These are phyloP conservation scores for Saccharomycopsis sp. DNA, from an alignment of 805 yeast genomes.

Conservation along the genomic window DNA sequence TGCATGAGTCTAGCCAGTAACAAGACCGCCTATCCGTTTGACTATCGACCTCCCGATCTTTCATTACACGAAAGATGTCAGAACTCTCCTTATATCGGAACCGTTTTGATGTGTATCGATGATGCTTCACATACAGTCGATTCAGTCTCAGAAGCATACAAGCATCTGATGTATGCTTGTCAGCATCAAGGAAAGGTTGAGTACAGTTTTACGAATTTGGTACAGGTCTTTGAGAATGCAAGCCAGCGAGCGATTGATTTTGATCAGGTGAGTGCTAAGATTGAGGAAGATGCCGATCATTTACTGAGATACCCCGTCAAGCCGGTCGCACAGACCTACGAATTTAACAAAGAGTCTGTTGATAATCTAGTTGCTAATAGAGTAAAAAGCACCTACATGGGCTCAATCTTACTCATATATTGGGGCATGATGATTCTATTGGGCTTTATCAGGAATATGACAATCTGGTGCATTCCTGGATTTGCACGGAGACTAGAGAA, in stretches of 20 bases:
- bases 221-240: slow-evolving; percentile 27
- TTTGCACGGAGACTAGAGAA: slow-evolving; percentile 24
- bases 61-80: slow-evolving; percentile 32
- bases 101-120: slow-evolving; percentile 32
- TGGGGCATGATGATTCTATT: slow-evolving; percentile 29
- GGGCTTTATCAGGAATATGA: slow-evolving; percentile 26
- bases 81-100: slow-evolving; percentile 31
- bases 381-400: slow-evolving; percentile 27
- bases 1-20: slow-evolving; percentile 32
- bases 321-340: slow-evolving; percentile 24
- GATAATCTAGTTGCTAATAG: slow-evolving; percentile 27
- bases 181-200: slow-evolving; percentile 28
- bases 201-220: slow-evolving; percentile 27
- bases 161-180: slow-evolving; percentile 31
- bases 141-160: slow-evolving; percentile 28
- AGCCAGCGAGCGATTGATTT: slow-evolving; percentile 23
- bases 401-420: slow-evolving; percentile 27
- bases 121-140: slow-evolving; percentile 26
- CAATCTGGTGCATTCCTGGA: slow-evolving; percentile 33
- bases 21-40: slow-evolving; percentile 29
- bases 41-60: slow-evolving; percentile 30
- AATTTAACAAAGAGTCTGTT: slow-evolving; percentile 27
- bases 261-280: slow-evolving; percentile 2
- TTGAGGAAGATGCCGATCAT: slow-evolving; percentile 6
- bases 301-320: slow-evolving; percentile 27